Percentiles rank a stretch among this genome's conserved stretches.
phyloP scores from a whole-genome alignment of 768 basidiomycete species.

The Mrakia frigida region DNA sequence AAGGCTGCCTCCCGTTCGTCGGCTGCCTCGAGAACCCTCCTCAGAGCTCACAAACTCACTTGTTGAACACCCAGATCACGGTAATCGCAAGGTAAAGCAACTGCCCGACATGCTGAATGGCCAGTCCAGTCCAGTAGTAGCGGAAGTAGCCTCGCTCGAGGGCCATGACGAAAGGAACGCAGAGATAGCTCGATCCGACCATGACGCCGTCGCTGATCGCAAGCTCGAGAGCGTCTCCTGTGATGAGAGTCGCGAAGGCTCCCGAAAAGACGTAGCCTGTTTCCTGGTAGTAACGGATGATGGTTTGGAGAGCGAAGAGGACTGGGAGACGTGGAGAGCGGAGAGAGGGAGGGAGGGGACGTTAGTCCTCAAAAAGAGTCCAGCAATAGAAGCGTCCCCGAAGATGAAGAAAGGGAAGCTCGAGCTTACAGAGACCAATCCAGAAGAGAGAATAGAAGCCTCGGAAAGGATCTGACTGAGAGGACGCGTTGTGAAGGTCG shows the following conservation, averaged over 20 bases:
- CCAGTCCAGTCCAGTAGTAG: constrained; percentile 69
- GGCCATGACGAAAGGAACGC: constrained; percentile 76
- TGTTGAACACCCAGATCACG: constrained; percentile 84
- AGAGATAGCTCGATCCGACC: constrained; percentile 64
- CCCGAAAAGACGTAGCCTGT: constrained; percentile 72
- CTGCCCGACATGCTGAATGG: constrained; percentile 78
- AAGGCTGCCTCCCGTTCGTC: neutral
- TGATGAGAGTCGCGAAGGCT: constrained; percentile 79
- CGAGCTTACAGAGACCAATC: constrained; percentile 42
- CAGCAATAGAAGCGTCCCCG: neutral
- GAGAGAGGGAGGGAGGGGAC: constrained; percentile 47
- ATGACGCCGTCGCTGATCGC: constrained; percentile 79
- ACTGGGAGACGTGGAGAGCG: constrained; percentile 38
- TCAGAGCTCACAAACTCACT: constrained; percentile 47
- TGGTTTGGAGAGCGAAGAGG: constrained; percentile 67
- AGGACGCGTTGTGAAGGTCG: constrained; percentile 69
- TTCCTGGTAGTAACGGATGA: constrained; percentile 54
- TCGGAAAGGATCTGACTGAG: constrained; percentile 77
- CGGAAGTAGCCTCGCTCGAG: constrained; percentile 70
- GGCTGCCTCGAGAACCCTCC: neutral
- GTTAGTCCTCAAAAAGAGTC: constrained; percentile 41
- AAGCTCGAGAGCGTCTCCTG: constrained; percentile 72
- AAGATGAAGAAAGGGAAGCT: neutral
- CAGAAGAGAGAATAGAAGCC: constrained; percentile 97
- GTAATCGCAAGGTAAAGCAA: constrained; percentile 63